Percentiles rank a stretch among this genome's conserved stretches.
phyloP scores from a whole-genome alignment of 73 alveolate species.

The Paraurostyla sp. region DNA sequence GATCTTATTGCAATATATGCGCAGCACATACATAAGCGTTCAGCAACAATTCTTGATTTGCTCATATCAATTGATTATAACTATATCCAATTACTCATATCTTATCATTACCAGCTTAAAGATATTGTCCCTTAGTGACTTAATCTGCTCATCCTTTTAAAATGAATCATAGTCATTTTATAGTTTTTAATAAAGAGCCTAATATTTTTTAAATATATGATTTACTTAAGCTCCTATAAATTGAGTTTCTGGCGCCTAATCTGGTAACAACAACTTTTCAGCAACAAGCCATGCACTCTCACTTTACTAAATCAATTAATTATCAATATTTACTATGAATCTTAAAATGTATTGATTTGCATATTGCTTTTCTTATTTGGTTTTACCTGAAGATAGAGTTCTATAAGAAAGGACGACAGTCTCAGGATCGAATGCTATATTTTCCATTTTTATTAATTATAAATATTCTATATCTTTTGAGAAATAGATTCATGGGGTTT shows the following conservation, averaged over 20 bases:
- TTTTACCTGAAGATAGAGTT: constrained; percentile 14
- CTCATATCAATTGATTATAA: background rate
- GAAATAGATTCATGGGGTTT: background rate
- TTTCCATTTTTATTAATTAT: background rate
- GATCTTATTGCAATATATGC: constrained; percentile 60
- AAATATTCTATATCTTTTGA: background rate
- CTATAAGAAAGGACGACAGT: background rate
- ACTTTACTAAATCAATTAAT: background rate
- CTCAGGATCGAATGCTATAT: background rate
- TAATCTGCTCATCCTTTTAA: constrained; percentile 14
- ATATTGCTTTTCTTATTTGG: constrained; percentile 16
- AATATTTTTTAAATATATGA: background rate
- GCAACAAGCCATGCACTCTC: constrained; percentile 46
- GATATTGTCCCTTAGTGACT: constrained; percentile 45
- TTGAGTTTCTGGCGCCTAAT: background rate
- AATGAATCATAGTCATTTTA: constrained; percentile 6
- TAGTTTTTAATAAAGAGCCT: constrained; percentile 62
- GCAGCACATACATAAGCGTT: constrained; percentile 46
- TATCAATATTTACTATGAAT: constrained; percentile 10
- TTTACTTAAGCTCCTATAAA: constrained; percentile 64
- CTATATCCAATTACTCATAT: background rate
- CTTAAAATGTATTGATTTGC: constrained; percentile 26
- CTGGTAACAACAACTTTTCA: background rate
- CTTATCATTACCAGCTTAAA: constrained; percentile 15
- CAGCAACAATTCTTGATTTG: constrained; percentile 30